These are phyloP conservation scores for Apiotrichum laibachii DNA, from an alignment of 1,284 basidiomycete species.

Conservation along the genomic window DNA sequence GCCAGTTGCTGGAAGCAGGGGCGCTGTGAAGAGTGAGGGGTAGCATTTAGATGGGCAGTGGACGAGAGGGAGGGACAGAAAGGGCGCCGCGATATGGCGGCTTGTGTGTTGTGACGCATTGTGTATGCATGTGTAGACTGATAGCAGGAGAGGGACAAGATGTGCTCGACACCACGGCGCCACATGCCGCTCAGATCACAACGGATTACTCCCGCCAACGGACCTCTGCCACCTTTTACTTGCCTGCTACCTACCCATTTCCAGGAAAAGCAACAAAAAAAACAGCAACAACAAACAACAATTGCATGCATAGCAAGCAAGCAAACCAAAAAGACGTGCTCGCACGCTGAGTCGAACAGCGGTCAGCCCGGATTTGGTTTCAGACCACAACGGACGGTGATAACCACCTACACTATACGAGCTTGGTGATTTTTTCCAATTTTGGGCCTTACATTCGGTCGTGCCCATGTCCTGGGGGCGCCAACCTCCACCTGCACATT, in stretches of 20 bases:
- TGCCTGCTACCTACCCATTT: too few species aligned
- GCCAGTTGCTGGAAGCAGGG: neutral
- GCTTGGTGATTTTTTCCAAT: neutral
- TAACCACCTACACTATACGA: conserved; percentile 11
- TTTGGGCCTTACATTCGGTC: too few species aligned
- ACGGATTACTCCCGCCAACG: too few species aligned
- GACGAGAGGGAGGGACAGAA: too few species aligned
- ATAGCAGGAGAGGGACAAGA: neutral
- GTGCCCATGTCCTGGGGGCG: too few species aligned
- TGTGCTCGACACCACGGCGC: too few species aligned
- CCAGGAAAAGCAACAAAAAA: too few species aligned
- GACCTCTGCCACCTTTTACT: too few species aligned
- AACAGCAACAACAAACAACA: too few species aligned
- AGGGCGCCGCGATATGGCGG: neutral
- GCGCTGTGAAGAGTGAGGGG: neutral
- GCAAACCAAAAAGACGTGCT: conserved; percentile 2
- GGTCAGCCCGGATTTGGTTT: neutral
- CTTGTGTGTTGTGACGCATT: neutral
- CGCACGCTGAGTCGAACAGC: conserved; percentile 10
- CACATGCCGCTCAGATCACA: too few species aligned
- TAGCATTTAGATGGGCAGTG: neutral
- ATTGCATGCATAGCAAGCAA: too few species aligned
- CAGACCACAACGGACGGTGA: conserved; percentile 1
- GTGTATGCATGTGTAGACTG: neutral
- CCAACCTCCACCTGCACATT: too few species aligned